Base-by-base conservation (phyloP, 2,329 filamentous ascomycete genomes). In the Botrytis paeoniae region DNA sequence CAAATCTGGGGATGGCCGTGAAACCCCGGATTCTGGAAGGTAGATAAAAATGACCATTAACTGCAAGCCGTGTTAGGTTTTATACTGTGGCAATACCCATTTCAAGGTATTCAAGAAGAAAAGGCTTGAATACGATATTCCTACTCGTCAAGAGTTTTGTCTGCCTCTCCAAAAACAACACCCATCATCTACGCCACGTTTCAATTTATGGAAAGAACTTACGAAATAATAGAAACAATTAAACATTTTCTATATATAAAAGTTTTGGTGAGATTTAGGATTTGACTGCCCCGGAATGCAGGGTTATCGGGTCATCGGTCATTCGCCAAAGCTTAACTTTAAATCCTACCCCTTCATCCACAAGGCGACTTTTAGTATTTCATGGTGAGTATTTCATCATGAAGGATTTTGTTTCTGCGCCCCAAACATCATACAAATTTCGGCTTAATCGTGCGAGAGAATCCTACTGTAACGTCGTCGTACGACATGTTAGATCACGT, bases 161-260 rank as follows among this genome's bases (percentile, higher is more conserved):
- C 48, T 18, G 63, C 35, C 25, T 51, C 18, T 43, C n/a, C 29
- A 51, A 20, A 25, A 18, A 39, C 37, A 35, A 14, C n/a, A 22
- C n/a, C 0, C 14, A 14, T 18, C 29, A 54, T 39, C 25, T 12
- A 54, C 32, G 22, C 43, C 45, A 68, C 32, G 25, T 68, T 54
- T 68, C 16, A 41, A 54, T 39, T 20, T 25, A 54, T 41, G 45
- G 22, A 68, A 54, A 8, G 14, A 10, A 32, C 16, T 41, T 29
- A 45, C 29, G 2, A 29, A 45, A 64, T 29, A 45, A 5, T 22
- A 39, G 35, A 39, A 68, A 54, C 25, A 54, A 68, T 39, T 57
- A 57, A 57, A 57, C 65, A 68, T 22, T 68, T 68, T 68, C 64
- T 68, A 68, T 68, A 68, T 68, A 68, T 68, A 54, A 39, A 35